Base-by-base conservation (phyloP, 2,329 filamentous ascomycete genomes). In the Chrysoporthe cubensis region DNA sequence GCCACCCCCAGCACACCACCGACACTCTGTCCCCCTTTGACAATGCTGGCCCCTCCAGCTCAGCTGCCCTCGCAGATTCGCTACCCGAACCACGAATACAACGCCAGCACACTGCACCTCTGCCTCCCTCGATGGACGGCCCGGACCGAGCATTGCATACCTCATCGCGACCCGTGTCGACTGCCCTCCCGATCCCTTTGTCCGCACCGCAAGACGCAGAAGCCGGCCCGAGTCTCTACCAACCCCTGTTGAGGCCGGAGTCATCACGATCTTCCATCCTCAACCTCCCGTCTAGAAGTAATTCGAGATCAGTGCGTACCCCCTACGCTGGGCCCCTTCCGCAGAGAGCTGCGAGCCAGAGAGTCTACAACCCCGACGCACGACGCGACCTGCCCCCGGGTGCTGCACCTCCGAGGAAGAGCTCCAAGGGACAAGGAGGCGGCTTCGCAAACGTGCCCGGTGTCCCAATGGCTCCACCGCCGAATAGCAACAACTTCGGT, bases 401-500 rank as follows among this genome's bases (percentile, higher is more conserved):
- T 7, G 57, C 64, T 26, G 88, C 87, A 68, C 92, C 93, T 57
- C 91, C 91, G 54, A 88, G 94, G 73, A 87, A 91, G 76, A 91
- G 89, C 74, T 97, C 94, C 13, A 88, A 90, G 76, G 88, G 91
- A 57, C 87, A 91, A 78, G 86, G 85, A 50, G 85, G 87, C 70
- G 85, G 85, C 37, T 86, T 86, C 72, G 78, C 77, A 56, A 76
- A 83, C 2, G 78, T 81, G 46, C 75, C 80, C n/a, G 79, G 80
- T 34, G 76, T 82, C 83, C 71, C 80, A 83, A 46, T 82, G 40
- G 73, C 85, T 54, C 71, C 66, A 67, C 74, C 71, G 64, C 58
- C 66, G 3, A 52, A 14, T 16, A 58, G 21, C 52, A 75, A 63
- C 64, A 76, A 72, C 70, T 72, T 75, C 26, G 78, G 77, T 1